Evolutionary conservation across 176 grass and related monocot species (phyloP).

Genomic region (Triticum timopheevii): DNA sequence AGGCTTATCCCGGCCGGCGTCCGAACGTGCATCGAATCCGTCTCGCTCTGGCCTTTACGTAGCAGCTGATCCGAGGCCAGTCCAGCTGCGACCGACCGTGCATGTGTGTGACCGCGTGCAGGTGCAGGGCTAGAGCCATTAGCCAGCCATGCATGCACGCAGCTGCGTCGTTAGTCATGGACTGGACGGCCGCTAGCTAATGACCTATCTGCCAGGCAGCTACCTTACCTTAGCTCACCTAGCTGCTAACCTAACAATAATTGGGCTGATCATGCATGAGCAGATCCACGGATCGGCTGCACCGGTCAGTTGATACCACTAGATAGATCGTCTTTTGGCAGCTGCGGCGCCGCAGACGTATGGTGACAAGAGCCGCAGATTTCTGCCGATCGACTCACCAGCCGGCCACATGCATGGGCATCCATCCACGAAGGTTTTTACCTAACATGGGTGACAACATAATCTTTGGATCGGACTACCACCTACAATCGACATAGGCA

Average conservation of each 20-base stretch:
- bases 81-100: not conserved
- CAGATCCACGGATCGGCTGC: not conserved
- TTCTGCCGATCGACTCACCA: not conserved
- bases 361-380: not conserved
- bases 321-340: not conserved
- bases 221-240: not conserved
- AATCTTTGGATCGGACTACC: no score
- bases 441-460: no score
- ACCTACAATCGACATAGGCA: no score
- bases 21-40: not conserved
- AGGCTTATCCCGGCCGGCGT: slow-evolving; percentile 3
- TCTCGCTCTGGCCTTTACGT: not conserved
- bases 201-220: not conserved
- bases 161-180: not conserved
- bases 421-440: no score
- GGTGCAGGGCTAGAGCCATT: not conserved
- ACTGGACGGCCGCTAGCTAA: not conserved
- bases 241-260: slow-evolving; percentile 20
- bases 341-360: not conserved
- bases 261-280: slow-evolving; percentile 24
- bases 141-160: not conserved
- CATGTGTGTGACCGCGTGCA: not conserved
- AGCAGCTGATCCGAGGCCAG: not conserved
- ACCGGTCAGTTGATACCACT: not conserved
- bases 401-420: not conserved